A percentile compares a stretch with the other conserved stretches of the same genome.
These are phyloP conservation scores for Coriolopsis trogii DNA, from an alignment of 1,284 basidiomycete species.

Conservation along the genomic window DNA sequence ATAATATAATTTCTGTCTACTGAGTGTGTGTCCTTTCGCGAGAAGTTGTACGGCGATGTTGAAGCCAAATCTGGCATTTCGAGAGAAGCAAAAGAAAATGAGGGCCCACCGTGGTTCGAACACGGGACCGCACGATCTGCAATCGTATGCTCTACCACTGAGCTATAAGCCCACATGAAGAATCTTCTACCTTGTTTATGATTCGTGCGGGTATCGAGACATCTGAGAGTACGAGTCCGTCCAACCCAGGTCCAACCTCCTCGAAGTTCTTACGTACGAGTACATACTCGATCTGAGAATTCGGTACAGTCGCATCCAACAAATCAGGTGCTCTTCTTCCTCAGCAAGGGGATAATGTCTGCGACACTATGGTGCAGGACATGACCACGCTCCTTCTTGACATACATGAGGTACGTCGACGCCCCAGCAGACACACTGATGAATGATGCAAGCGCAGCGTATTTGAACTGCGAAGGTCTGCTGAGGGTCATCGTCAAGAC, in stretches of 20 bases:
- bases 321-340: conserved; percentile 14
- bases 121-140: conserved; percentile 36
- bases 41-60: too few relatives aligned
- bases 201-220: too few relatives aligned
- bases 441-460: conserved; percentile 32
- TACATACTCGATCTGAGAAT: too few relatives aligned
- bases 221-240: too few relatives aligned
- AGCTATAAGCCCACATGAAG: conserved; percentile 32
- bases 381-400: conserved; percentile 32
- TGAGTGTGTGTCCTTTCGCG: too few relatives aligned
- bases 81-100: conserved; percentile 10
- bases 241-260: too few relatives aligned
- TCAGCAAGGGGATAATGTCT: conserved; percentile 25
- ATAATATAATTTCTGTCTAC: too few relatives aligned
- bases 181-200: neutral
- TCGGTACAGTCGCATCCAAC: too few relatives aligned
- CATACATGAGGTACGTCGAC: conserved; percentile 30
- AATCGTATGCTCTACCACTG: conserved; percentile 40
- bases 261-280: too few relatives aligned
- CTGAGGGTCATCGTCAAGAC: conserved; percentile 33
- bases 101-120: conserved; percentile 36
- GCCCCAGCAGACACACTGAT: conserved; percentile 30
- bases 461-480: conserved; percentile 34
- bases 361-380: conserved; percentile 26
- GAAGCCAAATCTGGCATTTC: neutral